Conservation (phyloP, 1,284 basidiomycete species). For the Leccinum fallax region DNA sequence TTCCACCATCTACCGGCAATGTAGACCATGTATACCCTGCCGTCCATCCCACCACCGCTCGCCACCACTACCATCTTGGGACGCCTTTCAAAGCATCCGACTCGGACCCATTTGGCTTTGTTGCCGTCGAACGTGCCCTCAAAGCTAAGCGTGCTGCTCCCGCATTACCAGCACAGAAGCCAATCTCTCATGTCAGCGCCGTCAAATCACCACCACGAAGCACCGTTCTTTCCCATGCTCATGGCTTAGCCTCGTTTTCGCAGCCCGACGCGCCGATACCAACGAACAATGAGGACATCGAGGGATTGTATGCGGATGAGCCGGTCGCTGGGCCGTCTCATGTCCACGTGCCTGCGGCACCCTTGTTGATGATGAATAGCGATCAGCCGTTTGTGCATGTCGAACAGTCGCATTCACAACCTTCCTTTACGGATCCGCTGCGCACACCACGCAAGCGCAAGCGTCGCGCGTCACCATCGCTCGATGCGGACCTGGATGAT, state of each 20-base stretch:
- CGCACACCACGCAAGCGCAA: constrained; percentile 37
- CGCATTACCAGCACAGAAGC: constrained; percentile 8
- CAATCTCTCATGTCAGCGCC: constrained; percentile 9
- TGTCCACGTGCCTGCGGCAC: constrained; percentile 16
- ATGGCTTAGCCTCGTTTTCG: constrained; percentile 18
- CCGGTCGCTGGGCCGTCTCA: constrained; percentile 32
- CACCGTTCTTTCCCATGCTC: constrained; percentile 16
- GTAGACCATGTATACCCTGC: constrained; percentile 8
- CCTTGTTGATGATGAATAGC: constrained; percentile 25
- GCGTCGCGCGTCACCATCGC: constrained; percentile 13
- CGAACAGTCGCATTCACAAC: constrained; percentile 10
- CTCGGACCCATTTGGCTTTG: constrained; percentile 47
- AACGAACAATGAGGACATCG: constrained; percentile 37
- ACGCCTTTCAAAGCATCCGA: constrained; percentile 30
- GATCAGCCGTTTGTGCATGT: constrained; percentile 14
- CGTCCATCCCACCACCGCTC: constrained; percentile 13
- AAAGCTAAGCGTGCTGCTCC: constrained; percentile 28
- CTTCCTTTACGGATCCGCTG: constrained; percentile 23
- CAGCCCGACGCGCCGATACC: constrained; percentile 23
- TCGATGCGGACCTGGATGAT: constrained; percentile 8
- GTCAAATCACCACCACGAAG: constrained; percentile 30
- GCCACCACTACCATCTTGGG: constrained; percentile 21
- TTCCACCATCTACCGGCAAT: constrained; percentile 31
- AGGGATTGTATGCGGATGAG: constrained; percentile 31
- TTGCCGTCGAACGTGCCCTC: constrained; percentile 43